A percentile compares a stretch with the other conserved stretches of the same genome.
Conservation (phyloP, 2,329 filamentous ascomycete species). For the Paecilomyces sp. region DNA sequence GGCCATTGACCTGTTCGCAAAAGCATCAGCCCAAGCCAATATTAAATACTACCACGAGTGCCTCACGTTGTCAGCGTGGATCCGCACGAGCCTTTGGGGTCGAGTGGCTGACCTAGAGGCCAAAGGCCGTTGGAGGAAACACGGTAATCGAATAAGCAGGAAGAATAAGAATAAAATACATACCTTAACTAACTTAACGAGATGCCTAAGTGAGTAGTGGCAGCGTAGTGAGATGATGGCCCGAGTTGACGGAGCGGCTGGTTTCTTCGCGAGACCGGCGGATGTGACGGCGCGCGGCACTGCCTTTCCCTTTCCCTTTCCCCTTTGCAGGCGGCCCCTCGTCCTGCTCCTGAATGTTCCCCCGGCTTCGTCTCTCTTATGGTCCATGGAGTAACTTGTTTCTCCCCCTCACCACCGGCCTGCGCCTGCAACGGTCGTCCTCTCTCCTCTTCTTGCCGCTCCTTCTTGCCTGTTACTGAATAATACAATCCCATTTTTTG, state of each 20-base stretch:
- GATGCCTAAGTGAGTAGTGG: neutral
- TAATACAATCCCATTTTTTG: neutral
- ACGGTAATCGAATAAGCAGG: too few species aligned
- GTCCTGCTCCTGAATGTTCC: neutral
- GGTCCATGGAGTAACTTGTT: neutral
- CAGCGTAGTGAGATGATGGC: neutral
- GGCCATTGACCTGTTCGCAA: neutral
- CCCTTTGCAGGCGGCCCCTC: neutral
- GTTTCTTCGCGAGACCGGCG: neutral
- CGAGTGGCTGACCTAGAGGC: neutral
- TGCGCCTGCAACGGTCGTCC: neutral
- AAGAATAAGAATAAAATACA: too few species aligned
- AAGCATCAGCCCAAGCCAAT: neutral
- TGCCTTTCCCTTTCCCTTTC: neutral
- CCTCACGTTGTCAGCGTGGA: neutral
- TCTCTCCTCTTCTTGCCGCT: neutral
- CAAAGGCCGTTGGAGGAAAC: too few species aligned
- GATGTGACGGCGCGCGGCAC: neutral
- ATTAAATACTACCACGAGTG: neutral
- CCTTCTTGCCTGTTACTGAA: neutral
- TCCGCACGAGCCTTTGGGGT: neutral
- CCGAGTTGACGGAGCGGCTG: neutral
- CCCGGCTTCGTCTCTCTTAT: neutral
- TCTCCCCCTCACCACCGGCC: neutral
- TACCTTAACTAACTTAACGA: too few species aligned